Evolutionary conservation across 2,329 filamentous ascomycete genomes (phyloP), one percentile per base, ranked within the genome.

Genomic region (Aspergillus amoenus): DNA sequence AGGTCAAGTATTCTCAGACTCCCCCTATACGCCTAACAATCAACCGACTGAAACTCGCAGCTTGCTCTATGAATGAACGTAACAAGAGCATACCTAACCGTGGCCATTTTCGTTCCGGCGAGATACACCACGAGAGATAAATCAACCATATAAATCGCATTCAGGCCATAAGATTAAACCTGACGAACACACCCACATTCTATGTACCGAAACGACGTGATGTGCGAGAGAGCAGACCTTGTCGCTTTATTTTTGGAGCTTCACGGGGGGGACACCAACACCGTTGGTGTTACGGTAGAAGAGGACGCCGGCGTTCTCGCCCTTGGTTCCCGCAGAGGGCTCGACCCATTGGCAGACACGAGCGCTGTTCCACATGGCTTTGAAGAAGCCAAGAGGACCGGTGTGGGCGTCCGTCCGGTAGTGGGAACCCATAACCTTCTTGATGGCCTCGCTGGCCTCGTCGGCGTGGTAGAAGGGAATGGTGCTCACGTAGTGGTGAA

Each of bases 381-480:
- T 84, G 70, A 99, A 73, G 84, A 99, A 99, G 47, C 94, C 94
- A 43, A 88, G 64, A 39, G 89, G 78, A 46, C 94, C 94, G 56
- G 83, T 92, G 75, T 85, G 76, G 60, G 86, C 87, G 68, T 99
- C 89, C 52, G 89, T 81, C 64, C 93, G 91, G 82, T 99, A 99
- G 83, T 99, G 94, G 70, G 83, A 82, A 75, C 94, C 94, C 93
- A 99, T 97, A 75, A 99, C 82, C 59, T 85, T 85, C 83, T 93
- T 92, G 84, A 97, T 96, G 70, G 93, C 93, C 68, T 97, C 93
- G 68, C 87, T 89, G 57, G 93, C 93, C 80, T 97, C 93, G 67
- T 96, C 92, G 71, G 93, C 93, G 76, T 97, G 84, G 81, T 97
- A 97, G 81, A 97, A 97, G 61, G 93, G 93, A 66, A 97, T 97